These are phyloP conservation scores for Ogataea angusta DNA, from an alignment of 805 yeast genomes.

Conservation along the genomic window DNA sequence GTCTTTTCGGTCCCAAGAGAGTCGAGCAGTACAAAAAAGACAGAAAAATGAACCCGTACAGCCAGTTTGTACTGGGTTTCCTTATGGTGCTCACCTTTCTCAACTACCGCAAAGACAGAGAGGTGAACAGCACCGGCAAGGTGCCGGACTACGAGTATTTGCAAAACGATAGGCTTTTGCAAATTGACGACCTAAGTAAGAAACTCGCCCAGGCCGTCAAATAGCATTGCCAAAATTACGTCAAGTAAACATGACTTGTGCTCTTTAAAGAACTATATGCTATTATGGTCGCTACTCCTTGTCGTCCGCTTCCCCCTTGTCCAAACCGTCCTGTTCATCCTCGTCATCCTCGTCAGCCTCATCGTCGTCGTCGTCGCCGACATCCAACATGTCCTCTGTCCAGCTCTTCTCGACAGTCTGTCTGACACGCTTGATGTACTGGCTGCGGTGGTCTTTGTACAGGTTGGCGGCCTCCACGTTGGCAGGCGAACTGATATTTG, in stretches of 20 bases:
- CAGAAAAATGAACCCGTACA: slow-evolving; percentile 54
- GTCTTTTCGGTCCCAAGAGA: slow-evolving; percentile 39
- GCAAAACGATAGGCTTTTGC: slow-evolving; percentile 16
- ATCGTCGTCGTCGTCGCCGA: slow-evolving; percentile 46
- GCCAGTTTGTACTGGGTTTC: slow-evolving; percentile 50
- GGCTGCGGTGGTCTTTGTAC: slow-evolving; percentile 91
- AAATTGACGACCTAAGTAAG: slow-evolving; percentile 14
- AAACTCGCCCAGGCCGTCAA: slow-evolving; percentile 9
- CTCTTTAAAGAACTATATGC: neutral
- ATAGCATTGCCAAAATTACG: slow-evolving; percentile 30
- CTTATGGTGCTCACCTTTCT: slow-evolving; percentile 44
- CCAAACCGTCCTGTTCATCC: slow-evolving; percentile 5
- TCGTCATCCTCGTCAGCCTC: slow-evolving; percentile 27
- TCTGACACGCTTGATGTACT: slow-evolving; percentile 85
- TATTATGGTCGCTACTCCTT: slow-evolving; percentile 11
- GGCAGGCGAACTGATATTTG: slow-evolving; percentile 95
- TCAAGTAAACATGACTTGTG: slow-evolving; percentile 28
- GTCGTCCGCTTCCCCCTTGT: neutral
- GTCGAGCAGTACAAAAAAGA: slow-evolving; percentile 43
- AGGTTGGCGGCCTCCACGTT: slow-evolving; percentile 96
- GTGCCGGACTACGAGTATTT: slow-evolving; percentile 31
- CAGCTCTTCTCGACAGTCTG: slow-evolving; percentile 94
- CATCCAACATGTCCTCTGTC: slow-evolving; percentile 73
- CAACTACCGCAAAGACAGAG: slow-evolving; percentile 54
- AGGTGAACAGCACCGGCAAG: slow-evolving; percentile 28